Conservation (phyloP, 2,329 filamentous ascomycete genomes). For the Epichloe typhina region DNA sequence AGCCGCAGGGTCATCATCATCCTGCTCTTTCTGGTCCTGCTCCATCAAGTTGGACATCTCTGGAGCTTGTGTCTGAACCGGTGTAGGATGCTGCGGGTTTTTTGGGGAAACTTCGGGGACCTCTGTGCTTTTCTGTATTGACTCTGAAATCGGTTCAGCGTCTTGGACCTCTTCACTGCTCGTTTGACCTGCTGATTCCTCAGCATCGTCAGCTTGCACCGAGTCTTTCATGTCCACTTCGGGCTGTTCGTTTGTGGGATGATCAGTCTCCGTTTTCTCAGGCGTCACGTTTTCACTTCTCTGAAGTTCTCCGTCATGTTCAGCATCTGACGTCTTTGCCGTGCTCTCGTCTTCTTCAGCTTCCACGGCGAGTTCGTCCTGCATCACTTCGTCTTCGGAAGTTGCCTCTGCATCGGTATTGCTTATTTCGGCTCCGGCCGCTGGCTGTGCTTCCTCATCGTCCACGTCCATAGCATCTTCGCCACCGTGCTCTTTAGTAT, state of each 20-base stretch:
- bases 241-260: background rate
- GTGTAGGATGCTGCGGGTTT: background rate
- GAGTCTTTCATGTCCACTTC: slow-evolving; percentile 7
- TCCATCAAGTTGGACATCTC: background rate
- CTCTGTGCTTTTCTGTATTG: background rate
- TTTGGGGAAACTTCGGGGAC: background rate
- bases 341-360: background rate
- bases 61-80: background rate
- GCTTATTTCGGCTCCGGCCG: background rate
- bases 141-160: background rate
- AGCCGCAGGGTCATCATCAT: slow-evolving; percentile 1
- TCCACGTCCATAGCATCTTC: background rate
- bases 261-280: background rate
- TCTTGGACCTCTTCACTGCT: background rate
- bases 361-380: background rate
- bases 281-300: background rate
- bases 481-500: background rate
- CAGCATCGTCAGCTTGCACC: background rate
- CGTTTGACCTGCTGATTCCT: background rate
- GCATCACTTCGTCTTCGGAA: background rate
- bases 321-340: background rate
- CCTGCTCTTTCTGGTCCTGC: background rate
- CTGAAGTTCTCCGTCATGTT: background rate
- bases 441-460: background rate
- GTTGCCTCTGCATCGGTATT: background rate